phyloP scores from a whole-genome alignment of 78 protist genomes.

The Dictyostelium capitatum region DNA sequence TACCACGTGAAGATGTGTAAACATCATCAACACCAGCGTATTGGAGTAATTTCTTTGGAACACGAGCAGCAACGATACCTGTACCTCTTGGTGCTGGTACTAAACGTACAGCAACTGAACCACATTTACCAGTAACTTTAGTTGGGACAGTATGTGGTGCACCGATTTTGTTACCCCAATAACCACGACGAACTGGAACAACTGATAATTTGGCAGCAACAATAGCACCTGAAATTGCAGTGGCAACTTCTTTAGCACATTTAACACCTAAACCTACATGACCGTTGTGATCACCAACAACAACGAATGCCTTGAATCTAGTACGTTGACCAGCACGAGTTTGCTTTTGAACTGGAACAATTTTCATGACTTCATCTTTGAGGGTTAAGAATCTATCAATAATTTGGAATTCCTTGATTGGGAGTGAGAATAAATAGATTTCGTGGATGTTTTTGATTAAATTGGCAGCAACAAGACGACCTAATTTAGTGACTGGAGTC shows the following conservation, averaged over 20 bases:
- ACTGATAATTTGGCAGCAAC: conserved; percentile 97
- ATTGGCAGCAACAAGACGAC: conserved; percentile 98
- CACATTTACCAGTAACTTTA: conserved; percentile 99
- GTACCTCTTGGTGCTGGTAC: conserved; percentile 99
- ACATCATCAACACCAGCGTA: conserved; percentile 99
- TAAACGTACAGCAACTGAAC: conserved; percentile 98
- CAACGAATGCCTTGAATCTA: conserved; percentile 98
- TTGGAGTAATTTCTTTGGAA: conserved; percentile 98
- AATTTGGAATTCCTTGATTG: conserved; percentile 99
- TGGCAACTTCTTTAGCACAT: conserved; percentile 99
- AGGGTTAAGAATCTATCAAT: conserved; percentile 95
- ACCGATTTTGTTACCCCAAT: conserved; percentile 99
- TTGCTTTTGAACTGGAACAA: conserved; percentile 99
- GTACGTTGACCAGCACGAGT: conserved; percentile 99
- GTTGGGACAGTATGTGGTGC: conserved; percentile 99
- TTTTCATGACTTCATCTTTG: conserved; percentile 99
- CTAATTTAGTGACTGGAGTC: conserved; percentile 99
- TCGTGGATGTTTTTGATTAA: conserved; percentile 97
- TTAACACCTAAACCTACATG: conserved; percentile 99
- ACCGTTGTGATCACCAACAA: conserved; percentile 97
- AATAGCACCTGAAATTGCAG: conserved; percentile 99
- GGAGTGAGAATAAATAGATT: conserved; percentile 98
- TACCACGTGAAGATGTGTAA: conserved; percentile 98
- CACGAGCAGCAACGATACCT: conserved; percentile 99
- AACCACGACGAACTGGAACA: conserved; percentile 99